Evolutionary conservation across 176 grass and related monocot species (phyloP), one percentile per base, ranked within the genome.

Genomic region (Avena atlantica): DNA sequence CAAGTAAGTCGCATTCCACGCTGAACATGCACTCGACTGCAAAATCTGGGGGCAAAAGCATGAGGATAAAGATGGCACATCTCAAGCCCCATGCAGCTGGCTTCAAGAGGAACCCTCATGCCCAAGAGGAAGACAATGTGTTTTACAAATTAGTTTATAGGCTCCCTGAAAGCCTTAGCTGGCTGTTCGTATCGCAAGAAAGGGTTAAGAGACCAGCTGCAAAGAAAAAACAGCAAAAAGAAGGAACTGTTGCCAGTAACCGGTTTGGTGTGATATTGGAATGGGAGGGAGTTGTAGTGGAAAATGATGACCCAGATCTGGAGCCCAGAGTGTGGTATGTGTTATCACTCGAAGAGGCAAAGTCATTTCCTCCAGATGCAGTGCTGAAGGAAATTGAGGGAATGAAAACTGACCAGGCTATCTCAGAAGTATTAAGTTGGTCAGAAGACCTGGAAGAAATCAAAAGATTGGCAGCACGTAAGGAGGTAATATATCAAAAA

Each of bases 191-290:
- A 5, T 79, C 84, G 3, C 81, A 75, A 85, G 89, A 86, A 84
- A 64, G 60, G 9, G 45, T 49, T 36, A 74, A 81, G 14, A 91
- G 70, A 78, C 49, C 31, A 63, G 25, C 87, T 11, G 70, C 49
- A 57, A 87, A 81, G 80, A 90, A 92, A 55, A 89, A 92, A 88
- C 63, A 78, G 78, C 83, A 68, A 53, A 84, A 85, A 62, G 67
- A 90, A 66, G 85, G 53, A 79, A 69, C 23, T 40, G 59, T 69
- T 15, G 12, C 60, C 6, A 2, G 45, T 70, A 78, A 83, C 13
- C 85, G 48, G 23, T 87, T 97, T 86, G 93, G 95, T 76, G 89
- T 97, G 34, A 97, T 95, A 74, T 92, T 97, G 74, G 95, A 97
- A 58, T 89, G 87, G 92, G 78, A 93, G 57, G 95, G 93, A 73